Percentiles rank a stretch among this genome's conserved stretches.
phyloP scores from a whole-genome alignment of 2,329 filamentous ascomycete species.

The Sporothrix brunneoviolacea region DNA sequence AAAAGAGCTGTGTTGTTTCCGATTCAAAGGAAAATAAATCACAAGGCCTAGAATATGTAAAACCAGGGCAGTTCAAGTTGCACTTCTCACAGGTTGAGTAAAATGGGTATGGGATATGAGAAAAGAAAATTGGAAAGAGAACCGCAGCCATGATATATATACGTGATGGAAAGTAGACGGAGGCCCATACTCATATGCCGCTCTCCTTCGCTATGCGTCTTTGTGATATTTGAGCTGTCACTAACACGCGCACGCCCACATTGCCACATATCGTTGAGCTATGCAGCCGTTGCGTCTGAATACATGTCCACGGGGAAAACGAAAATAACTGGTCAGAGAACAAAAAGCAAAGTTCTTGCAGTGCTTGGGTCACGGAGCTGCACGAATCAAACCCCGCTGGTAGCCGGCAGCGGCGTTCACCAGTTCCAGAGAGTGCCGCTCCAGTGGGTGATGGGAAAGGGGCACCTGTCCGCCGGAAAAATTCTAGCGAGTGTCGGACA shows the following conservation, averaged over 20 bases:
- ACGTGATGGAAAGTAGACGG: no score
- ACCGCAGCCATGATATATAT: neutral
- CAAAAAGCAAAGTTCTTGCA: neutral
- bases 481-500: no score
- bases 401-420: no score
- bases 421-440: no score
- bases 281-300: neutral
- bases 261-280: neutral
- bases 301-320: no score
- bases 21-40: neutral
- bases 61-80: no score
- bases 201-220: no score
- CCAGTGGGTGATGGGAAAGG: no score
- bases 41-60: neutral
- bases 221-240: slow-evolving; percentile 9
- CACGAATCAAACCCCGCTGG: neutral
- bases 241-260: neutral
- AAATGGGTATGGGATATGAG: no score
- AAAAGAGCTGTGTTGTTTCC: neutral
- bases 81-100: no score
- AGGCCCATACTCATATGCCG: no score
- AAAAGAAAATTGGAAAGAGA: neutral
- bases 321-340: neutral
- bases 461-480: no score
- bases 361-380: neutral